Base-by-base conservation (phyloP, 352 stramenopile species). In the Thraustochytrium sp. region DNA sequence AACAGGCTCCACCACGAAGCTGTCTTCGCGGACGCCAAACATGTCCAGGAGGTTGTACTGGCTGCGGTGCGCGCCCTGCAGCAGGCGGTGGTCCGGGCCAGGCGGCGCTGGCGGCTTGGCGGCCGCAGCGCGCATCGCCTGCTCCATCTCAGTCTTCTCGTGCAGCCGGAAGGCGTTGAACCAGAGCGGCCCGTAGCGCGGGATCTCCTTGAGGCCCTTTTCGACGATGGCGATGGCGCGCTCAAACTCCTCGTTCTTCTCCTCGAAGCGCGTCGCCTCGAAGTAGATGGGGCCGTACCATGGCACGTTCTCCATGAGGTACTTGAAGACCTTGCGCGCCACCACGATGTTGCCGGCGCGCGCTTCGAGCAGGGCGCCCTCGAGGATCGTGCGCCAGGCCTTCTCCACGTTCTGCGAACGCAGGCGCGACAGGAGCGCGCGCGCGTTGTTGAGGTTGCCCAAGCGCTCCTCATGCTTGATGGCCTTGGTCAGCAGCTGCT, bases 241-340 rank as follows among this genome's bases (percentile, higher is more conserved):
- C 1, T 86, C 84, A 13, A 88, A 82, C 42, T 87, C 87, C 42
- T 89, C 89, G 80, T 88, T 90, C 82, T 84, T 85, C 63, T 88
- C 82, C 82, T 94, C 90, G n/a, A 92, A 85, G 37, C 89, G 89
- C 56, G 92, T 95, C 3, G 91, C 89, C 72, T 94, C 92, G 55
- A 92, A 87, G 80, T 97, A 97, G 46, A 97, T 88, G 21, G 92
- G 92, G 68, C 68, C 91, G 80, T 95, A 94, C 92, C 91, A 96
- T 18, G 90, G 87, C 75, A 95, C 87, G 68, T 94, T 86, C 26
- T 51, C 31, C 68, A 80, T 80, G 31, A 80, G 53, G 82, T 93
- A 94, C 87, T 95, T 94, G 53, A 95, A 87, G 13, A 94, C 89
- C 82, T 92, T 91, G 64, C 89, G 87, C 36, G 88, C 86, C 9